phyloP scores from a whole-genome alignment of 257 asterid genomes.

The Plectranthus barbatus region DNA sequence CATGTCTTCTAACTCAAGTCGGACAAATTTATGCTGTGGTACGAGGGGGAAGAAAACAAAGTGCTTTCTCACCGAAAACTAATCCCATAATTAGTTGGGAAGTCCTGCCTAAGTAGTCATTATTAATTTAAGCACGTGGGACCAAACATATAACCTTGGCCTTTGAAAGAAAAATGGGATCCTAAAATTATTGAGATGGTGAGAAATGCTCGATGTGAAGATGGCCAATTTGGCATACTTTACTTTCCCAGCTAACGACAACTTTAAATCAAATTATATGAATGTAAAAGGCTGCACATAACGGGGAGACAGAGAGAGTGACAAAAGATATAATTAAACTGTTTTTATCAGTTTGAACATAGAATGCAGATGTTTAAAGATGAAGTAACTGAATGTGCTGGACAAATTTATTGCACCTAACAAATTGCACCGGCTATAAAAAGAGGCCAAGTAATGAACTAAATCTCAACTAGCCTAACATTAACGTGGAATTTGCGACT shows the following conservation, averaged over 20 bases:
- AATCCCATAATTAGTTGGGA: constrained; percentile 9
- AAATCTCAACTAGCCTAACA: constrained; percentile 3
- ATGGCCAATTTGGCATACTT: constrained; percentile 15
- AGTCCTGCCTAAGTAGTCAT: constrained; percentile 5
- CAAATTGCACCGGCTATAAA: neutral
- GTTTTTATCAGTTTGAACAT: neutral
- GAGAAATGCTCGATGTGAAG: constrained; percentile 21
- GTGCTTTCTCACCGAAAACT: neutral
- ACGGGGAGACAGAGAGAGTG: no score
- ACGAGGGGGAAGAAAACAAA: neutral
- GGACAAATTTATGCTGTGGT: constrained; percentile 17
- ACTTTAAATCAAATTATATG: constrained; percentile 15
- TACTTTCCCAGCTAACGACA: constrained; percentile 18
- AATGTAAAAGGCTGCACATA: neutral
- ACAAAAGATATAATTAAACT: neutral
- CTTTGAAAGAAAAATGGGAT: neutral
- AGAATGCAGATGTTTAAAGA: neutral
- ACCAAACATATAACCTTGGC: neutral
- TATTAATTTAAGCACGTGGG: constrained; percentile 13
- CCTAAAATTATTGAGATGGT: constrained; percentile 19
- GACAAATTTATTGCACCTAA: constrained; percentile 6
- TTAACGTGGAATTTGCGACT: neutral
- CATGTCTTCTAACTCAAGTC: neutral
- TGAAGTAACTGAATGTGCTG: neutral
- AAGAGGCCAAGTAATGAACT: neutral